Conservation (phyloP, 495 filamentous ascomycete genomes). For the Bombardia bombarda region DNA sequence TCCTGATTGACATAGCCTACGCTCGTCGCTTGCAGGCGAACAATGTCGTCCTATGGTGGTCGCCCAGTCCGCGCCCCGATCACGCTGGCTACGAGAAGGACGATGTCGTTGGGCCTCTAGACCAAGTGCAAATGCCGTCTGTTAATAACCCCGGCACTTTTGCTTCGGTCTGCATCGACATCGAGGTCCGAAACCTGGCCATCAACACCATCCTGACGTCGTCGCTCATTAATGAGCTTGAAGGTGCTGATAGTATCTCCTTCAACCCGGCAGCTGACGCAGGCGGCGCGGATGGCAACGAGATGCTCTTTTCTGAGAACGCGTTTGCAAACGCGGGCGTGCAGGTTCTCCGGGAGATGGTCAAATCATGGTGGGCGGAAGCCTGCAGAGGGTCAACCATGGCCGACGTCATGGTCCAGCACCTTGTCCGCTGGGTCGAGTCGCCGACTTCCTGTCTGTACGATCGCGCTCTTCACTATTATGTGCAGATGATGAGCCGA, state of each 20-base stretch:
- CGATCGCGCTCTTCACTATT: conserved; percentile 92
- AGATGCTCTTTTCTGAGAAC: conserved; percentile 77
- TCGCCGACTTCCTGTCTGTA: conserved; percentile 88
- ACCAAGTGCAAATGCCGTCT: conserved; percentile 88
- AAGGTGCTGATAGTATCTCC: conserved; percentile 72
- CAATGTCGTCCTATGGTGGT: conserved; percentile 99
- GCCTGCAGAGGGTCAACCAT: conserved; percentile 84
- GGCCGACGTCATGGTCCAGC: conserved; percentile 97
- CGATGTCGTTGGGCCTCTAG: conserved; percentile 73
- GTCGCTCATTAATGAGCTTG: conserved; percentile 93
- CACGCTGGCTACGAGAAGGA: conserved; percentile 96
- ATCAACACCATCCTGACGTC: conserved; percentile 98
- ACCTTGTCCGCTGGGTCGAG: conserved; percentile 95
- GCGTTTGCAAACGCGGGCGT: conserved; percentile 89
- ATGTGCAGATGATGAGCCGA: conserved; percentile 94
- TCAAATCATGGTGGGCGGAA: conserved; percentile 96
- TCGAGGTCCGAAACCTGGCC: conserved; percentile 86
- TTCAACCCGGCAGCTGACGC: conserved; percentile 72
- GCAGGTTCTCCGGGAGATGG: conserved; percentile 89
- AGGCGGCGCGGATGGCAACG: conserved; percentile 37
- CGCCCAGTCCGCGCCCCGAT: conserved; percentile 72
- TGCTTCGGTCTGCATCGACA: conserved; percentile 91
- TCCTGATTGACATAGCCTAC: conserved; percentile 92
- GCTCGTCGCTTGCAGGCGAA: conserved; percentile 83
- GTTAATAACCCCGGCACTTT: conserved; percentile 91